Base-by-base conservation (phyloP, 2,329 filamentous ascomycete species). In the Aspergillus oerlinghausenensis region DNA sequence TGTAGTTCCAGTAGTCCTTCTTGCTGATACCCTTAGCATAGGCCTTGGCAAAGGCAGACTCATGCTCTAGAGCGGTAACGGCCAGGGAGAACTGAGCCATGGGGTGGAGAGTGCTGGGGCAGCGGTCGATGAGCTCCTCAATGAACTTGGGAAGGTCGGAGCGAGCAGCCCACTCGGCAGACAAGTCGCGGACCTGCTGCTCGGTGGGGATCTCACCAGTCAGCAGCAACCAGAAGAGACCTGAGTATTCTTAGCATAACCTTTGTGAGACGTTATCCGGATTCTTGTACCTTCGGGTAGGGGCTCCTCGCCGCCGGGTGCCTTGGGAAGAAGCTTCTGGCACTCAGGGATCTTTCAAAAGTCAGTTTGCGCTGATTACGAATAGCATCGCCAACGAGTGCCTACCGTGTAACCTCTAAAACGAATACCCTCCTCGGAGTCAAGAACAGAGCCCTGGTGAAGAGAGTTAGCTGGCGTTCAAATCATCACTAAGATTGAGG, bases 21-120 rank as follows among this genome's bases (percentile, higher is more conserved):
- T 99, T 99, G 87, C 93, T 94, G 75, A 99, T 90, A 75, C 94
- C 94, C 86, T 95, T 96, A 73, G 92, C 93, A 76, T 99, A 99
- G 71, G 94, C 94, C 85, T 97, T 96, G 77, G 94, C 88, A 80
- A 99, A 99, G 65, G 90, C 86, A 63, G 94, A 97, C 77, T 95
- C 93, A 80, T 96, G 92, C 87, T 99, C 94, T 73, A 99, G 92
- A 73, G 94, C 94, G 69, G 89, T 96, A 71, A 99, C 92, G 72
- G 94, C 94, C 72, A 99, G 83, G 59, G 94, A 97, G 85, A 99
- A 95, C 83, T 99, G 94, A 63, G 94, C 93, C 94, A 99, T 99
- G 77, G 94, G 94, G 87, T 99, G 94, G 69, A 99, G 90, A 79
- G 96, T 92, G 82, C 84, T 94, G 70, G 94, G 94, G 89, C 93